phyloP scores from a whole-genome alignment of 2,329 filamentous ascomycete genomes.

The Ascochyta koolunga region DNA sequence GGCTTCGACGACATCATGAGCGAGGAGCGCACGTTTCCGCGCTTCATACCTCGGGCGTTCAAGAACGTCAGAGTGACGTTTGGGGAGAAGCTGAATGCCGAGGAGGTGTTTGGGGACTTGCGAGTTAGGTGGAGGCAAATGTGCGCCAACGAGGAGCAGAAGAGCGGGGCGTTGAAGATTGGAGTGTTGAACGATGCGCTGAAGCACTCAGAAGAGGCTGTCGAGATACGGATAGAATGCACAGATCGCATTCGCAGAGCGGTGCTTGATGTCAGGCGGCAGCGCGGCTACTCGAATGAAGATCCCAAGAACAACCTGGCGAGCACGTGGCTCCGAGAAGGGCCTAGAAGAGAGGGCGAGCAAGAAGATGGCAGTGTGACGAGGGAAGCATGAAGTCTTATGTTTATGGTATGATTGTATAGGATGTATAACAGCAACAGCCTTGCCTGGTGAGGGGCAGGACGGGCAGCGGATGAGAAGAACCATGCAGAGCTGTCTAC shows the following conservation, averaged over 20 bases:
- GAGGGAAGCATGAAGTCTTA: slow-evolving; percentile 55
- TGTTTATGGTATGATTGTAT: slow-evolving; percentile 3
- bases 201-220: slow-evolving; percentile 74
- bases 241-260: slow-evolving; percentile 78
- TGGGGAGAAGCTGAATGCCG: slow-evolving; percentile 76
- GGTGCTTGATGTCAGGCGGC: slow-evolving; percentile 76
- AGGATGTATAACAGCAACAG: background rate
- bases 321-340: slow-evolving; percentile 76
- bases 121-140: slow-evolving; percentile 75
- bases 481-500: no score
- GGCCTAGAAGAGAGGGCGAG: slow-evolving; percentile 59
- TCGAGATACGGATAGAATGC: slow-evolving; percentile 78
- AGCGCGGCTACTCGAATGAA: slow-evolving; percentile 77
- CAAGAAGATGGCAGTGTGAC: slow-evolving; percentile 68
- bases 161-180: slow-evolving; percentile 50
- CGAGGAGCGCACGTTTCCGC: slow-evolving; percentile 78
- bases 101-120: slow-evolving; percentile 77
- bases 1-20: slow-evolving; percentile 89
- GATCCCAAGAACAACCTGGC: slow-evolving; percentile 77
- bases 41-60: slow-evolving; percentile 77
- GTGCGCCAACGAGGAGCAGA: slow-evolving; percentile 59
- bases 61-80: slow-evolving; percentile 76
- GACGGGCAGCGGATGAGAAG: no score
- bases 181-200: slow-evolving; percentile 70
- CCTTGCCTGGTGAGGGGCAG: no score